phyloP scores from a whole-genome alignment of 805 yeast genomes.

The Yarrowia hollandica region DNA sequence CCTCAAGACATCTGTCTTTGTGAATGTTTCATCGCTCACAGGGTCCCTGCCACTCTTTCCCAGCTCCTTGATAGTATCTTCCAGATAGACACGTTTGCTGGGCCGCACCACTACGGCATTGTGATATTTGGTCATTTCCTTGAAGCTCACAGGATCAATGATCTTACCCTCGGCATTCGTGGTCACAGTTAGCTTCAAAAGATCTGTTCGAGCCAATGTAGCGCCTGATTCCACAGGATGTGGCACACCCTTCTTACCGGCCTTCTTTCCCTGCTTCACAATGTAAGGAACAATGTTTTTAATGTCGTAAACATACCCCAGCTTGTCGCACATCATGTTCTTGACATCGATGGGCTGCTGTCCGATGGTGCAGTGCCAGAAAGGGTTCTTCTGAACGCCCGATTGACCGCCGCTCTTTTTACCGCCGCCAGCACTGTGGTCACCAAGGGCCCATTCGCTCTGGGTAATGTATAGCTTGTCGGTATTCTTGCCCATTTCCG shows the following conservation, averaged over 20 bases:
- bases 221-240: slow-evolving; percentile 33
- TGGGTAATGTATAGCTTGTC: slow-evolving; percentile 43
- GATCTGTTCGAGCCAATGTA: slow-evolving; percentile 32
- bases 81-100: slow-evolving; percentile 40
- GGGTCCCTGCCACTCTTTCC: slow-evolving; percentile 40
- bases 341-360: slow-evolving; percentile 38
- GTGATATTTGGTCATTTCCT: slow-evolving; percentile 37
- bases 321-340: slow-evolving; percentile 37
- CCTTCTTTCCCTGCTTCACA: slow-evolving; percentile 34
- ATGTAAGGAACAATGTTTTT: slow-evolving; percentile 39
- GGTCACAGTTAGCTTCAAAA: slow-evolving; percentile 37
- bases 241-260: slow-evolving; percentile 16
- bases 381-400: slow-evolving; percentile 33
- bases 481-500: slow-evolving; percentile 43
- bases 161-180: slow-evolving; percentile 37
- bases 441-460: slow-evolving; percentile 41
- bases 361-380: slow-evolving; percentile 41
- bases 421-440: slow-evolving; percentile 39
- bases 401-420: slow-evolving; percentile 24
- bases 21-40: slow-evolving; percentile 39
- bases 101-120: slow-evolving; percentile 38
- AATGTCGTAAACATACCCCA: slow-evolving; percentile 41
- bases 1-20: slow-evolving; percentile 36
- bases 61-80: slow-evolving; percentile 38
- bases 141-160: slow-evolving; percentile 42